Evolutionary conservation across 306 rosid species (phyloP), one percentile per base, ranked within the genome.

Genomic region (Oemleria cerasiformis): DNA sequence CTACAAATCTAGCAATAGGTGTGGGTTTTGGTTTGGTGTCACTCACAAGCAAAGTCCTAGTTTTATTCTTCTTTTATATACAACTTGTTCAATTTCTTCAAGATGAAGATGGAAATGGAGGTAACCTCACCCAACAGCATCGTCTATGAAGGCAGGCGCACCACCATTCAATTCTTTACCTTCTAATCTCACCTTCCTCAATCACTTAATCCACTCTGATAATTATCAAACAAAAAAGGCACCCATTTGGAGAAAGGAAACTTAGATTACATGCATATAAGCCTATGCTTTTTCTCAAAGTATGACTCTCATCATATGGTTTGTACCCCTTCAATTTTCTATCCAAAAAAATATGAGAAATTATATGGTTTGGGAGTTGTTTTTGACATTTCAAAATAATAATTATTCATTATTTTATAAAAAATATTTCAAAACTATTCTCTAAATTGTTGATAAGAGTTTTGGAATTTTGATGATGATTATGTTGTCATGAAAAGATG

Each of bases 81-180:
- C n/a, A n/a, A n/a, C n/a, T n/a, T n/a, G n/a, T n/a, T 9, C 7
- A 54, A 39, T 53, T 54, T 40, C 63, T 69, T 69, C 23, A 5
- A 19, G 16, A 54, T 40, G 63, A 69, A 54, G 73, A 20, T 7
- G n/a, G 40, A 41, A 38, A n/a, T 21, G 54, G 73, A 69, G 63
- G 63, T 39, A 40, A 14, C 73, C 73, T 69, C 3, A 53, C 41
- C 63, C 63, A 69, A 69, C 72, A 68, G 63, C 73, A 53, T 53
- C 40, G 13, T 30, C 36, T 30, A 69, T 69, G 40, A 69, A 41
- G 40, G 63, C 14, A 54, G 42, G 11, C 56, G n/a, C 20, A 51
- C 49, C 36, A 51, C 23, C 51, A 40, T 13, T 13, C 36, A 68
- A 68, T 51, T 68, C 72, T 50, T 68, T 68, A 0, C 34, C 16